These are phyloP conservation scores for Stephania yunnanensis DNA, from an alignment of 164 flowering plant species.

Conservation along the genomic window DNA sequence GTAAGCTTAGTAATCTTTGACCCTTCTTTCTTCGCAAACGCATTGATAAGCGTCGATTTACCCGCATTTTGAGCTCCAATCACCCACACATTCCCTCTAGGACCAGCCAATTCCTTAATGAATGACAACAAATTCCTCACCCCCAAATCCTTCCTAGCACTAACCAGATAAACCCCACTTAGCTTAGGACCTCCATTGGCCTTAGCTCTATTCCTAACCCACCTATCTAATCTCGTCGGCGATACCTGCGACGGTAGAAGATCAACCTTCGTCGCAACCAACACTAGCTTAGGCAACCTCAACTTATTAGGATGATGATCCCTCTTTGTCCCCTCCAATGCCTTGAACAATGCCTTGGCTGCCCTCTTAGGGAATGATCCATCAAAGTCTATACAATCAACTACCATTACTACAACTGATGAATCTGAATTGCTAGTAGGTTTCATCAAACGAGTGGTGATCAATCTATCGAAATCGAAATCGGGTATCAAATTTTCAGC, in stretches of 20 bases:
- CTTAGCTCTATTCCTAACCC: constrained; percentile 89
- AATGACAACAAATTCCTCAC: constrained; percentile 70
- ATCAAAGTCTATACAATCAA: constrained; percentile 97
- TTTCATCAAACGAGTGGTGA: constrained; percentile 69
- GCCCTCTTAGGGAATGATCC: constrained; percentile 93
- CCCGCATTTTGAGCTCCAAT: constrained; percentile 97
- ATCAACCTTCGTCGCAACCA: constrained; percentile 95
- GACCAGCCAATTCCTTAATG: constrained; percentile 84
- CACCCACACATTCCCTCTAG: constrained; percentile 96
- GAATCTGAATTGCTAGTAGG: constrained; percentile 52
- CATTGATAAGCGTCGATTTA: constrained; percentile 85
- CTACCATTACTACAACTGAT: constrained; percentile 85
- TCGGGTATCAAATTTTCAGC: constrained; percentile 94
- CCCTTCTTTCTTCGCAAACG: constrained; percentile 74
- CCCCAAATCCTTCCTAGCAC: constrained; percentile 84
- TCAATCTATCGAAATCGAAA: constrained; percentile 85
- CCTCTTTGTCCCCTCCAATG: constrained; percentile 41
- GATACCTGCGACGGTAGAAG: constrained; percentile 84
- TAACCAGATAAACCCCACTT: constrained; percentile 79
- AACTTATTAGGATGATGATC: constrained; percentile 25
- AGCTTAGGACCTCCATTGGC: constrained; percentile 85
- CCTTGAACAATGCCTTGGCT: constrained; percentile 71
- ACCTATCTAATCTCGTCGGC: constrained; percentile 79
- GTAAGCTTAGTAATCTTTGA: constrained; percentile 68
- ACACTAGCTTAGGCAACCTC: constrained; percentile 71